Base-by-base conservation (phyloP, 208 protist species). In the Porcisia deanei region DNA sequence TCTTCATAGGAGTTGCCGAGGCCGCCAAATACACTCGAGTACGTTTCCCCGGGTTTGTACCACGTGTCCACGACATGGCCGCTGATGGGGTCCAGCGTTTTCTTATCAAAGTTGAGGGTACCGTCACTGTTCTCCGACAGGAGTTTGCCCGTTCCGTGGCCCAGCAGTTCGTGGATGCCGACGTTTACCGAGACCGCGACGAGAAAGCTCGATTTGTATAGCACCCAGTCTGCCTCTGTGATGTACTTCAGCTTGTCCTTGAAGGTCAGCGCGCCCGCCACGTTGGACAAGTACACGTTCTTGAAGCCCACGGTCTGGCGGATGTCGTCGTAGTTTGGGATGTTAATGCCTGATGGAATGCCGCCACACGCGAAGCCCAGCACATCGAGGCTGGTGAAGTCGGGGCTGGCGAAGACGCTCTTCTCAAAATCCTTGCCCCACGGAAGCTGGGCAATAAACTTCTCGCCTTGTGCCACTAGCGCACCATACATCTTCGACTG, bases 361-460 rank as follows among this genome's bases (percentile, higher is more conserved):
- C 96, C 94, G 57, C 85, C 90, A 60, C 75, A 81, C 57, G 93
- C 95, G 80, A 98, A 98, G 64, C 88, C 88, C 18, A 98, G 60
- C 14, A 98, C 91, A 39, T 98, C 96, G 20, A 98, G 81, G 59
- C 87, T 91, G 22, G 96, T 98, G 68, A 98, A 98, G 82, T 98
- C 96, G 12, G 96, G 96, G 63, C 83, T 88, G 45, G 73, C 73
- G 81, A 98, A 98, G 60, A 61, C 57, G 69, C 97, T 90, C 82
- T 97, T 97, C 83, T 98, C 96, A 75, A 95, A 98, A 14, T n/a
- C 79, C 43, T 67, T 55, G 7, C 85, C 83, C 96, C 96, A 98
- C 65, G 95, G 96, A 53, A 98, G 84, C 71, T 83, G 71, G 25
- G 73, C 74, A 41, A 98, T 92, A 68, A 97, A 96, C 39, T 78